These are phyloP conservation scores for Vachellia collinsii DNA, from an alignment of 306 rosid species.

Conservation along the genomic window DNA sequence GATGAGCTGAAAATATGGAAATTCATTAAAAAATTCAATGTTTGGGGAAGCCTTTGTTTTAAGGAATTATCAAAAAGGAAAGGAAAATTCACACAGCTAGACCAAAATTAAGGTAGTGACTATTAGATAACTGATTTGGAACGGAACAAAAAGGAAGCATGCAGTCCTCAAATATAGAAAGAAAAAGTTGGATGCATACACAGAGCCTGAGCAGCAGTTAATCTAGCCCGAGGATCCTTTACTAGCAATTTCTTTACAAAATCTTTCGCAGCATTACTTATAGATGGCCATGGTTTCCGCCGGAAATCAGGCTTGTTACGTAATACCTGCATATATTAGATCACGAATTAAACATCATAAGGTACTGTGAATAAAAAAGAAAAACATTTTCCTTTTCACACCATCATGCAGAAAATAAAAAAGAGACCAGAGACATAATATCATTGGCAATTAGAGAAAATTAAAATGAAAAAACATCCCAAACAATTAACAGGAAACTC, in stretches of 20 bases:
- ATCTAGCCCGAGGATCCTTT: constrained; percentile 95
- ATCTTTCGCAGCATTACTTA: constrained; percentile 82
- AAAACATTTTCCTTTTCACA: background rate
- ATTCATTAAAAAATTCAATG: constrained; percentile 29
- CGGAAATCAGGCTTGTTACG: constrained; percentile 95
- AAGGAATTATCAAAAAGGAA: background rate
- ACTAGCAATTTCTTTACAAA: constrained; percentile 92
- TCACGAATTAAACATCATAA: constrained; percentile 21
- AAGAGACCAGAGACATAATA: background rate
- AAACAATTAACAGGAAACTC: constrained; percentile 24
- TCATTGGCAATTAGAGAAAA: background rate
- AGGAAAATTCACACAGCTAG: constrained; percentile 18
- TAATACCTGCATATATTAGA: constrained; percentile 63
- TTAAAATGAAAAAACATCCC: constrained; percentile 12
- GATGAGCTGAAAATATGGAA: constrained; percentile 76
- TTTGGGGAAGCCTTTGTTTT: constrained; percentile 3
- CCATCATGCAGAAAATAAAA: background rate
- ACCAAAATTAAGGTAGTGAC: constrained; percentile 23
- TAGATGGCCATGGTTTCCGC: constrained; percentile 93
- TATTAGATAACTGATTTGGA: constrained; percentile 16
- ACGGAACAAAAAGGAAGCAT: constrained; percentile 30
- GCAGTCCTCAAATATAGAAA: constrained; percentile 25
- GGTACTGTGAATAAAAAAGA: background rate
- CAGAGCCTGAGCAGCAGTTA: constrained; percentile 99
- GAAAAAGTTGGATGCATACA: constrained; percentile 62